Evolutionary conservation across 2,329 filamentous ascomycete species (phyloP).

Genomic region (Alternaria atra): DNA sequence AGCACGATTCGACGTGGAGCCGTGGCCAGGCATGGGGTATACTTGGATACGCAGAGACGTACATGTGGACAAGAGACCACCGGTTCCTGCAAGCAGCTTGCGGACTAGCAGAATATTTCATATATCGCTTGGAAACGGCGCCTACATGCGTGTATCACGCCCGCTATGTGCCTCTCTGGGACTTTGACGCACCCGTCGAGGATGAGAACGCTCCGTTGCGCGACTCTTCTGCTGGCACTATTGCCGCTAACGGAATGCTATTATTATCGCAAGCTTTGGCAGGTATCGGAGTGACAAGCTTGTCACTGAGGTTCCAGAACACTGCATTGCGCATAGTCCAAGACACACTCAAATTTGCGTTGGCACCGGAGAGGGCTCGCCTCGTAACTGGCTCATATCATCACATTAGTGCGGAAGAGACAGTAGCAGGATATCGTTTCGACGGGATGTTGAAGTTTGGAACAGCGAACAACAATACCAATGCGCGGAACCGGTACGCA

Average conservation of each 20-base stretch:
- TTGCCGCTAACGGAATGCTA: constrained; percentile 52
- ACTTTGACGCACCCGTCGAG: constrained; percentile 57
- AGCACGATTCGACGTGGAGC: constrained; percentile 53
- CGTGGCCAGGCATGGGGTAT: constrained; percentile 59
- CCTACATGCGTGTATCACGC: constrained; percentile 18
- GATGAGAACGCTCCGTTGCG: constrained; percentile 40
- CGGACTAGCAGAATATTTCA: constrained; percentile 56
- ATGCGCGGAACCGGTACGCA: constrained; percentile 52
- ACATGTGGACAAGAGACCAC: constrained; percentile 52
- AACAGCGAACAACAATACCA: constrained; percentile 57
- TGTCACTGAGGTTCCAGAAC: constrained; percentile 28
- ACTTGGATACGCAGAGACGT: constrained; percentile 54
- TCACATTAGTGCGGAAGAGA: constrained; percentile 25
- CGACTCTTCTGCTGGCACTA: constrained; percentile 54
- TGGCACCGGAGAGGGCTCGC: constrained; percentile 35
- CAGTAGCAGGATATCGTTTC: constrained; percentile 31
- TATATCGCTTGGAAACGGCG: constrained; percentile 48
- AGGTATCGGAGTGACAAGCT: constrained; percentile 46
- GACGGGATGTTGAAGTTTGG: constrained; percentile 58
- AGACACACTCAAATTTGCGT: constrained; percentile 33
- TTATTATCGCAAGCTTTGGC: constrained; percentile 25
- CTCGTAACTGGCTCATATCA: constrained; percentile 23
- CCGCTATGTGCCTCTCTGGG: constrained; percentile 56
- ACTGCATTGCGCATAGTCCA: constrained; percentile 27
- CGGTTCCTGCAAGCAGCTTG: constrained; percentile 54